These are phyloP conservation scores for Balakata baccata DNA, from an alignment of 345 rosid genomes.

Conservation along the genomic window DNA sequence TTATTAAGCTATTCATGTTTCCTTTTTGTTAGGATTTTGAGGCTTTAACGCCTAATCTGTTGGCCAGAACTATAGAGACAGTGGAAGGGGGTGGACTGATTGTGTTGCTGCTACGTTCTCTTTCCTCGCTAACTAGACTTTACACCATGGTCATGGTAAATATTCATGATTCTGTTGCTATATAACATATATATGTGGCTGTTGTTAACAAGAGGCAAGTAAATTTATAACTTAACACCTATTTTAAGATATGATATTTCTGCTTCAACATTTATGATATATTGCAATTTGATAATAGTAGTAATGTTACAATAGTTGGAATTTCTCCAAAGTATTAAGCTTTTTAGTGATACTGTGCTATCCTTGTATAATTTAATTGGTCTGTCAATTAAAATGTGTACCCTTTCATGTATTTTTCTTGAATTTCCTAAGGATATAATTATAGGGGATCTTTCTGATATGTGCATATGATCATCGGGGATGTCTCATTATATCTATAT, in stretches of 20 bases:
- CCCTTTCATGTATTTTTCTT: too few relatives aligned
- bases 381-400: not conserved
- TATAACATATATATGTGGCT: slow-evolving; percentile 1
- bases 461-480: not conserved
- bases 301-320: not conserved
- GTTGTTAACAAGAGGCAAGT: not conserved
- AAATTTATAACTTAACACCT: not conserved
- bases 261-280: not conserved
- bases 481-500: not conserved
- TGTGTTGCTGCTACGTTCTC: slow-evolving; percentile 73
- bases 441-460: not conserved
- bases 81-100: slow-evolving; percentile 96
- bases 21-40: slow-evolving; percentile 72
- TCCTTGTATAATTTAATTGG: not conserved
- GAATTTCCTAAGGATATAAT: too few relatives aligned
- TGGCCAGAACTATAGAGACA: slow-evolving; percentile 95
- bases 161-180: not conserved
- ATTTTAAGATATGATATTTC: not conserved
- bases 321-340: not conserved
- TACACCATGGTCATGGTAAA: slow-evolving; percentile 97
- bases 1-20: slow-evolving; percentile 1
- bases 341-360: not conserved
- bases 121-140: slow-evolving; percentile 76
- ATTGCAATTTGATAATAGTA: not conserved
- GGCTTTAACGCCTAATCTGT: slow-evolving; percentile 91